Evolutionary conservation across 768 basidiomycete species (phyloP).

Genomic region (Tulasnella sp.): DNA sequence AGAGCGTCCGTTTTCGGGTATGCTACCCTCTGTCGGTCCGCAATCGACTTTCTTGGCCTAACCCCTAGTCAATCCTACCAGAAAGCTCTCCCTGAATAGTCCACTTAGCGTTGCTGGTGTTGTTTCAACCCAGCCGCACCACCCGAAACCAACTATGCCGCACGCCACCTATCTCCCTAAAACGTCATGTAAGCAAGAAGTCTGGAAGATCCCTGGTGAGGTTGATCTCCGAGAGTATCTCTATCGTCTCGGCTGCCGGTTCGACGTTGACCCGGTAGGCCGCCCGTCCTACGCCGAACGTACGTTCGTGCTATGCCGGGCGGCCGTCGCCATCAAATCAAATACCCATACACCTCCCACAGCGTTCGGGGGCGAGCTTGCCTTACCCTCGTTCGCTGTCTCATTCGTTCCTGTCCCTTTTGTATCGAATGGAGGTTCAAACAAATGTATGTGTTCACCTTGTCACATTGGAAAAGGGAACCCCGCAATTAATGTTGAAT

Average conservation of each 20-base stretch:
- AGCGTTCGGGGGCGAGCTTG: not conserved
- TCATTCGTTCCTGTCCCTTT: not conserved
- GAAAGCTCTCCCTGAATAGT: not conserved
- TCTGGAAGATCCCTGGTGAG: not conserved
- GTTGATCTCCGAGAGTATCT: not conserved
- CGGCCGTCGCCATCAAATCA: slow-evolving; percentile 1
- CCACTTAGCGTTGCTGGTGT: too few species aligned
- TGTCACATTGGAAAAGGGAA: not conserved
- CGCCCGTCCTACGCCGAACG: not conserved
- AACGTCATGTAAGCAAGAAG: not conserved
- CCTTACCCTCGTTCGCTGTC: too few species aligned
- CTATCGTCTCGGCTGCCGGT: not conserved
- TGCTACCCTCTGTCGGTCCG: too few species aligned
- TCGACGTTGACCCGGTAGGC: not conserved
- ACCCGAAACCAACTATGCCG: not conserved
- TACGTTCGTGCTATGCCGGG: not conserved
- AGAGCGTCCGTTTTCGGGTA: not conserved
- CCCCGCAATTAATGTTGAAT: not conserved
- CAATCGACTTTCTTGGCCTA: not conserved
- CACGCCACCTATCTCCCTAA: not conserved
- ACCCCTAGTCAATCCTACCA: not conserved
- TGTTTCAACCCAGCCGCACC: too few species aligned
- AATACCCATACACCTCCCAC: not conserved
- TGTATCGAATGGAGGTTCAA: not conserved
- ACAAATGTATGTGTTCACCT: not conserved